Evolutionary conservation across 1,284 basidiomycete genomes (phyloP).

Genomic region (Rhizopogon parksii): DNA sequence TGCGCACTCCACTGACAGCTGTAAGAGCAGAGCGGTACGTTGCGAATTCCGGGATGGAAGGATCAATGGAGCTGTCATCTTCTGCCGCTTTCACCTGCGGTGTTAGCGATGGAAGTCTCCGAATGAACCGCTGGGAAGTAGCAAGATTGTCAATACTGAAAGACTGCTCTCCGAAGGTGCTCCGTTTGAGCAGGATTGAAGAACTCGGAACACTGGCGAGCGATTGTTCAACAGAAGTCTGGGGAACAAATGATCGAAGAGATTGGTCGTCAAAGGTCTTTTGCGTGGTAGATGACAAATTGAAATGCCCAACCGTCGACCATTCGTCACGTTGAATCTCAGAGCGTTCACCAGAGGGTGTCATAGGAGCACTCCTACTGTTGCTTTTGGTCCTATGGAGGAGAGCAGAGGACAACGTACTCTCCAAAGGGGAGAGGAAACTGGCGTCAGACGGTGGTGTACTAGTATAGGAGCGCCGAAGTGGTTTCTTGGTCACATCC

Average conservation of each 20-base stretch:
- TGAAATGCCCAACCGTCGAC: slow-evolving; percentile 5
- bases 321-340: slow-evolving; percentile 1
- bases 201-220: not conserved
- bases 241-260: not conserved
- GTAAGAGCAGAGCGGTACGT: not conserved
- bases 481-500: not conserved
- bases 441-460: not conserved
- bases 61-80: not conserved
- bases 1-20: not conserved
- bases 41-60: not conserved
- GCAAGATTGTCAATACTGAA: not conserved
- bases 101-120: not conserved
- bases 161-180: not conserved
- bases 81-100: not conserved
- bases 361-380: not conserved
- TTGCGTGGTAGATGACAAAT: slow-evolving; percentile 7
- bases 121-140: not conserved
- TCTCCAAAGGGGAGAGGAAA: not conserved
- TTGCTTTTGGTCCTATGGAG: not conserved
- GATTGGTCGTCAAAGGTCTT: slow-evolving; percentile 8
- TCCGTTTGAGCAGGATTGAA: not conserved
- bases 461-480: not conserved
- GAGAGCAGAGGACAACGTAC: not conserved
- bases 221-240: not conserved
- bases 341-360: not conserved